Percentiles rank a stretch among this genome's conserved stretches.
Conservation (phyloP, 805 yeast genomes). For the Yarrowia porcina region DNA sequence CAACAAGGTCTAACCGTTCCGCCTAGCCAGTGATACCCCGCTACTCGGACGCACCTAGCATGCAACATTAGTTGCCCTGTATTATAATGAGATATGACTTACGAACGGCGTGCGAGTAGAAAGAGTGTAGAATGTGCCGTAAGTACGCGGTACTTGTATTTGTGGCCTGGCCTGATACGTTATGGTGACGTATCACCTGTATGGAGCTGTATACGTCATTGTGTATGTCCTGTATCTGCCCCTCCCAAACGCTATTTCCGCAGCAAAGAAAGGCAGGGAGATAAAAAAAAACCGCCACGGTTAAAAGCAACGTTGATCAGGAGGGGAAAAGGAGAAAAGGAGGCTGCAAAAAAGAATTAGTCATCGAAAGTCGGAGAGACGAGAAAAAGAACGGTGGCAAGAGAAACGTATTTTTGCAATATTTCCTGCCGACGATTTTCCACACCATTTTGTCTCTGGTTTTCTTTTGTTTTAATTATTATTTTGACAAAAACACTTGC, state of each 20-base stretch:
- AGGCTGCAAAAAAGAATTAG: not conserved
- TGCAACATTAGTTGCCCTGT: constrained; percentile 7
- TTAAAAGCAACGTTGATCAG: constrained; percentile 15
- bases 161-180: not conserved
- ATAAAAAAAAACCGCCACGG: not conserved
- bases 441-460: no score
- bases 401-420: no score
- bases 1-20: constrained; percentile 52
- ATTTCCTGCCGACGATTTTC: no score
- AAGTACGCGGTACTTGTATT: no score
- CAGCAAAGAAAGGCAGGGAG: not conserved
- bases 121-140: no score
- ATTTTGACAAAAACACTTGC: no score
- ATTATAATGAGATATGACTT: constrained; percentile 15
- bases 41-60: not conserved
- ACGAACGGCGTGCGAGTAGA: not conserved
- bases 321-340: not conserved
- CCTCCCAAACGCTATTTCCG: not conserved
- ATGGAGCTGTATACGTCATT: no score
- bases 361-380: no score
- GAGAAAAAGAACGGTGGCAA: no score
- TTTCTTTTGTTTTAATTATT: no score
- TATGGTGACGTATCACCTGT: not conserved
- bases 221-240: not conserved
- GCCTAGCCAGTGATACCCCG: not conserved